Conservation (phyloP, 2,329 filamentous ascomycete genomes). For the Setomelanomma holmii region DNA sequence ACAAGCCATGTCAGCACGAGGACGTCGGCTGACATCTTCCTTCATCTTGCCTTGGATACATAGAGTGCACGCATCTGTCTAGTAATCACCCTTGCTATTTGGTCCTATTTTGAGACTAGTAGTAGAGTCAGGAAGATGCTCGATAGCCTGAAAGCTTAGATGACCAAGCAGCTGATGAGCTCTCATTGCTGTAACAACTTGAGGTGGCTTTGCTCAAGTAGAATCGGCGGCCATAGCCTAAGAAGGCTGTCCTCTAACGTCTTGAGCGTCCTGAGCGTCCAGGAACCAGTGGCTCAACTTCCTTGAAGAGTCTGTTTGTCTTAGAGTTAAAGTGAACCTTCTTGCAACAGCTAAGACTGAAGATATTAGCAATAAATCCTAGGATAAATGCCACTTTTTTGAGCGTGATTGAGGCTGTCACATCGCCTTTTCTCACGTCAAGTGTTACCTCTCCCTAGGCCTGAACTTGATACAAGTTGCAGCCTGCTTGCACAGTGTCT, state of each 20-base stretch:
- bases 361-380: background rate
- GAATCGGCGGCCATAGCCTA: background rate
- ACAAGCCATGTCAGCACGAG: background rate
- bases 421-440: background rate
- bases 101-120: background rate
- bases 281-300: conserved; percentile 5
- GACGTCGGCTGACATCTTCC: conserved; percentile 2
- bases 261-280: background rate
- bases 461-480: too few relatives aligned
- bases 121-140: conserved; percentile 2
- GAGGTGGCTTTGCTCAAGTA: background rate
- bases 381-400: background rate
- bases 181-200: background rate
- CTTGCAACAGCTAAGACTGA: too few relatives aligned
- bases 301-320: conserved; percentile 2
- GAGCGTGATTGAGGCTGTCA: background rate
- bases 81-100: background rate
- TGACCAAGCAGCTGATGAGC: background rate
- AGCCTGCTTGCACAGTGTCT: too few relatives aligned
- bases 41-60: too few relatives aligned
- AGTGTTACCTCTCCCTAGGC: too few relatives aligned
- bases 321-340: conserved; percentile 9
- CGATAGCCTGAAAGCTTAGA: conserved; percentile 2
- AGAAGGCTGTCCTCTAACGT: conserved; percentile 1
- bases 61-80: background rate